Base-by-base conservation (phyloP, 768 basidiomycete genomes). In the Panaeolus cyanescens region DNA sequence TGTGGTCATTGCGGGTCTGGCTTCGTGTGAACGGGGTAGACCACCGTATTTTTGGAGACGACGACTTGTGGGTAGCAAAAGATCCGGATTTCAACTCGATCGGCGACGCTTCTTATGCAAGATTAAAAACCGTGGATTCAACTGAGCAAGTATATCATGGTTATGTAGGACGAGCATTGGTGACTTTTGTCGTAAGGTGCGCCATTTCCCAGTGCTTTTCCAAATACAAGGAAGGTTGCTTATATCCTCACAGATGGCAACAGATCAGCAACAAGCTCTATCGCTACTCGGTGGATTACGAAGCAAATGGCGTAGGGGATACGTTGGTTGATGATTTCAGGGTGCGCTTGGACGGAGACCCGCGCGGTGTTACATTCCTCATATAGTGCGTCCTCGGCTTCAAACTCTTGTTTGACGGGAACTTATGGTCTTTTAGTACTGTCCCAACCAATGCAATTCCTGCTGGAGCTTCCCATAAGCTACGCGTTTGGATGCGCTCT, bases 1-100 rank as follows among this genome's bases (percentile, higher is more conserved):
- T 88, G 3, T 84, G 77, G 73, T 81, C 83, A 15, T 73, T 89
- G 20, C 85, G 89, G 0, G 84, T 89, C 19, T 90, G 89, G 88
- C 74, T 90, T 42, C 79, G 84, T 13, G 79, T 79, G 5, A 80
- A 81, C 32, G 79, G 76, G n/a, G 72, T 85, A 34, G 85, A 89
- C 59, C 89, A 88, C 62, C 81, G 86, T 33, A 59, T 90, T 42
- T 90, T 90, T 65, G 80, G 81, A 33, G 85, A 85, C 19, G 85
- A 87, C 64, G 85, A 87, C 28, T 67, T 90, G 28, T 89, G 87
- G 86, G 73, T 89, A 12, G 88, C 85, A 17, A 84, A 77, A 67
- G 87, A 90, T 67, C 85, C 85, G 4, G 86, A 90, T 66, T 89
- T 90, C 68, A 70, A 74, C 42, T 74, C 81, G 1, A 83, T 90